These are phyloP conservation scores for Filosporella fistucella DNA, from an alignment of 495 filamentous ascomycete species.

Conservation along the genomic window DNA sequence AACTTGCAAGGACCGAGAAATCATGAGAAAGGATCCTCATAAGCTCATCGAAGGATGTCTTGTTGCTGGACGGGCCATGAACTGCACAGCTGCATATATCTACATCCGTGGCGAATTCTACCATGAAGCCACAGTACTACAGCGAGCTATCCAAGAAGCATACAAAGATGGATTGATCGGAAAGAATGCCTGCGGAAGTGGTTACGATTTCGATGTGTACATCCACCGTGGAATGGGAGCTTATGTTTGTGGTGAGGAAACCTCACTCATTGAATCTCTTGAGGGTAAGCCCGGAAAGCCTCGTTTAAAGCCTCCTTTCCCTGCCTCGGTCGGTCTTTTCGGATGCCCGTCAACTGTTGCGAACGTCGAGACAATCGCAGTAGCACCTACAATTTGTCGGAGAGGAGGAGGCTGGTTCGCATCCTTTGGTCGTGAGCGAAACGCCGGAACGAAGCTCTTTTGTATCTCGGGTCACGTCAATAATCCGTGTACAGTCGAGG, in stretches of 20 bases:
- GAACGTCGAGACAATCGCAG: constrained; percentile 95
- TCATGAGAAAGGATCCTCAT: constrained; percentile 99
- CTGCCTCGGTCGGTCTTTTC: constrained; percentile 93
- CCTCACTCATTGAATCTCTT: constrained; percentile 93
- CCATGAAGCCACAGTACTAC: constrained; percentile 89
- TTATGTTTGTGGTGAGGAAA: constrained; percentile 97
- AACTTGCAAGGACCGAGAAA: constrained; percentile 99
- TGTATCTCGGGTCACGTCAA: constrained; percentile 99
- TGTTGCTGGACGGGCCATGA: constrained; percentile 95
- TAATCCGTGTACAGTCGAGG: constrained; percentile 95
- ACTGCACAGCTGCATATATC: constrained; percentile 97
- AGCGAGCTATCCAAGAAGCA: constrained; percentile 94
- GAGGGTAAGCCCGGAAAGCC: constrained; percentile 99
- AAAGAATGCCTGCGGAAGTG: constrained; percentile 94
- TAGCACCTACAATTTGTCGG: constrained; percentile 93
- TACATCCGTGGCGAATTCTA: constrained; percentile 99
- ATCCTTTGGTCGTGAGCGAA: constrained; percentile 87
- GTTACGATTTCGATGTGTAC: constrained; percentile 97
- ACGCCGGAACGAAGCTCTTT: constrained; percentile 95
- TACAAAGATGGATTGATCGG: constrained; percentile 91
- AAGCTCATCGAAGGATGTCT: constrained; percentile 97
- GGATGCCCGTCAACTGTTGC: constrained; percentile 97
- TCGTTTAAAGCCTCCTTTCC: constrained; percentile 96
- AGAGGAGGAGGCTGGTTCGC: constrained; percentile 92
- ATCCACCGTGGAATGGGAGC: constrained; percentile 96